Evolutionary conservation across 345 rosid genomes (phyloP).

Genomic region (Brassica cretica): DNA sequence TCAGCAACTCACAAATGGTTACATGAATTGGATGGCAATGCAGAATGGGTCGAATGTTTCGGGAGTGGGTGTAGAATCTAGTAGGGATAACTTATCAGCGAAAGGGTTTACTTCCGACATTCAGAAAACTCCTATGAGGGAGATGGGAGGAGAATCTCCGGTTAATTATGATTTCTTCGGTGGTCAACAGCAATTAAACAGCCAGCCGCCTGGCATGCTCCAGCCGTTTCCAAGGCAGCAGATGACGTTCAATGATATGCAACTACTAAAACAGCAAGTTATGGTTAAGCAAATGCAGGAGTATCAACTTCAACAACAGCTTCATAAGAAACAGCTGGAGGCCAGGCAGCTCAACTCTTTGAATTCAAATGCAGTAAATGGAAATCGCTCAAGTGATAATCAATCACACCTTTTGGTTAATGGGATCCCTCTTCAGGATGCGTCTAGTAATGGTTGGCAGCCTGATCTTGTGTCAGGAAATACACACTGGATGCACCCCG

Average conservation of each 20-base stretch:
- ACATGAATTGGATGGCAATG: slow-evolving; percentile 58
- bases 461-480: slow-evolving; percentile 57
- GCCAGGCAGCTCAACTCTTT: slow-evolving; percentile 52
- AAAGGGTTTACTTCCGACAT: slow-evolving; percentile 58
- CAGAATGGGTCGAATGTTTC: slow-evolving; percentile 61
- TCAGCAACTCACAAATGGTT: slow-evolving; percentile 61
- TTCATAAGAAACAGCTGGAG: slow-evolving; percentile 57
- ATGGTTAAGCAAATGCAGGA: slow-evolving; percentile 79
- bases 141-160: slow-evolving; percentile 65
- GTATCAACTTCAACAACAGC: slow-evolving; percentile 68
- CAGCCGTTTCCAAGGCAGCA: slow-evolving; percentile 75
- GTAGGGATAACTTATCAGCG: slow-evolving; percentile 47
- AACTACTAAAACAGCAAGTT: slow-evolving; percentile 70
- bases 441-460: slow-evolving; percentile 54
- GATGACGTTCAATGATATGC: slow-evolving; percentile 68
- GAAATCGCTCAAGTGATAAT: slow-evolving; percentile 46
- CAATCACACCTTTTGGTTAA: slow-evolving; percentile 51
- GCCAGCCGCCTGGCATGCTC: slow-evolving; percentile 61
- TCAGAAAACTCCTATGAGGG: slow-evolving; percentile 51
- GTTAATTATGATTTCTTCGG: slow-evolving; percentile 68
- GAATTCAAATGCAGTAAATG: slow-evolving; percentile 50
- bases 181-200: slow-evolving; percentile 61
- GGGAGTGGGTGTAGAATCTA: slow-evolving; percentile 65
- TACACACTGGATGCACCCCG: slow-evolving; percentile 56
- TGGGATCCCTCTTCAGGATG: slow-evolving; percentile 64